These are phyloP conservation scores for Candida pseudoviswanathii DNA, from an alignment of 1,139 yeast genomes.

Conservation along the genomic window DNA sequence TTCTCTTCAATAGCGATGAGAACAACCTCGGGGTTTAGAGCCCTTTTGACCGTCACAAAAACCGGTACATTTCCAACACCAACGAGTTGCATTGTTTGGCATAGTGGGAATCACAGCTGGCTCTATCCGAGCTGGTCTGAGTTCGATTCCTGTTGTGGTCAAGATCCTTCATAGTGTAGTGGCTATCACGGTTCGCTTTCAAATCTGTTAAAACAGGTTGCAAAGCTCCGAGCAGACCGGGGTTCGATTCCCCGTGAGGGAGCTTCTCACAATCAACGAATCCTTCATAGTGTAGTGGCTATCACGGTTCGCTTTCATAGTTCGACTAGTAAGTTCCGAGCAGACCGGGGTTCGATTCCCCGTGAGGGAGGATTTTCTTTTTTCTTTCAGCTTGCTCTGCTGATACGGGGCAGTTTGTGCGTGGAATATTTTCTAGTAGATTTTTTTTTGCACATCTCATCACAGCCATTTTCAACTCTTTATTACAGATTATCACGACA, in stretches of 20 bases:
- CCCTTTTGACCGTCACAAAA: too few species aligned
- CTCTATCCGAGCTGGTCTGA: slow-evolving; percentile 9
- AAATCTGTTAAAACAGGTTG: background rate
- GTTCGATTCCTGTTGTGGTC: slow-evolving; percentile 6
- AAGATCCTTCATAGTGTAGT: slow-evolving; percentile 9
- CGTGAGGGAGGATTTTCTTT: slow-evolving; percentile 7
- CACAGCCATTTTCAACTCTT: background rate
- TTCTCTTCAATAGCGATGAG: too few species aligned
- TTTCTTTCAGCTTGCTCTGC: slow-evolving; percentile 1
- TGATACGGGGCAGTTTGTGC: too few species aligned
- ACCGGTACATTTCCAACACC: too few species aligned
- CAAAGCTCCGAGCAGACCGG: slow-evolving; percentile 10
- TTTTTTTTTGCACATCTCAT: slow-evolving; percentile 8
- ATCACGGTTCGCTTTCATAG: slow-evolving; percentile 10
- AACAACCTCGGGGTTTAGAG: too few species aligned
- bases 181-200: slow-evolving; percentile 12
- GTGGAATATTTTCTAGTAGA: too few species aligned
- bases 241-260: slow-evolving; percentile 11
- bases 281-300: slow-evolving; percentile 10
- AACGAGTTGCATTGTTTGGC: background rate
- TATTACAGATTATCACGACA: background rate
- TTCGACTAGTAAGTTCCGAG: slow-evolving; percentile 2
- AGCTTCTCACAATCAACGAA: background rate
- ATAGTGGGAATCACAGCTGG: slow-evolving; percentile 9
- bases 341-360: slow-evolving; percentile 11